Base-by-base conservation (phyloP, 23 red algal species). In the Rhodosorus marinus region DNA sequence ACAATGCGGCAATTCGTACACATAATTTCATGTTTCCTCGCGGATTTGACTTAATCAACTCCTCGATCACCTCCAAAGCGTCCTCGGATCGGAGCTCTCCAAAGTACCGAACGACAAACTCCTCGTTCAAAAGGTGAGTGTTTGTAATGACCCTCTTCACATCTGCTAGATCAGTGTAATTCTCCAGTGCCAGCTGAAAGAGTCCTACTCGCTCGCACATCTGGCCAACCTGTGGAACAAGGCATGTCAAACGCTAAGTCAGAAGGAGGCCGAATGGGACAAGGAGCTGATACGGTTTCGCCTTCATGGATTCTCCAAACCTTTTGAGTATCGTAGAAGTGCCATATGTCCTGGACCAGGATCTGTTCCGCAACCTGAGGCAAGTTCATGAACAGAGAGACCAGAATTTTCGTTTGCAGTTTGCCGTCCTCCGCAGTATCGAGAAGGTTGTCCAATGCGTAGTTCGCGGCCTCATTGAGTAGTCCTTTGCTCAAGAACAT, bases 341-440 rank as follows among this genome's bases (percentile, higher is more conserved):
- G 72, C 59, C 70, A 98, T 36, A 98, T 85, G 29, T 98, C 77
- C 52, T 98, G 90, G 11, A 74, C 72, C 20, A 98, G 56, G 31
- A 98, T 98, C 19, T 66, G 79, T 64, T 98, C 90, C 5, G 90
- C 90, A 2, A 98, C 73, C n/a, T 68, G 72, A 49, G 90, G 90
- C 33, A 67, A 52, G 35, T 72, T 79, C 11, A 49, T 42, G 35
- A 98, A 40, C 45, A 72, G 76, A 5, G 78, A 62, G 47, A 81
- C 81, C 22, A 98, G 55, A 24, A 98, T 60, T 54, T 67, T 79
- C 15, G 90, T 98, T 51, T 98, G 90, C 26, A 98, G 32, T 25
- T 77, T 58, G 31, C 64, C 70, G 33, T 81, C 75, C 49, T 85
- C 78, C 5, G 67, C 67, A 54, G 85, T 80, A 5, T 59, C 49